Evolutionary conservation across 2,329 filamentous ascomycete species (phyloP), one percentile per base, ranked within the genome.

Genomic region (Exophiala aquamarina): DNA sequence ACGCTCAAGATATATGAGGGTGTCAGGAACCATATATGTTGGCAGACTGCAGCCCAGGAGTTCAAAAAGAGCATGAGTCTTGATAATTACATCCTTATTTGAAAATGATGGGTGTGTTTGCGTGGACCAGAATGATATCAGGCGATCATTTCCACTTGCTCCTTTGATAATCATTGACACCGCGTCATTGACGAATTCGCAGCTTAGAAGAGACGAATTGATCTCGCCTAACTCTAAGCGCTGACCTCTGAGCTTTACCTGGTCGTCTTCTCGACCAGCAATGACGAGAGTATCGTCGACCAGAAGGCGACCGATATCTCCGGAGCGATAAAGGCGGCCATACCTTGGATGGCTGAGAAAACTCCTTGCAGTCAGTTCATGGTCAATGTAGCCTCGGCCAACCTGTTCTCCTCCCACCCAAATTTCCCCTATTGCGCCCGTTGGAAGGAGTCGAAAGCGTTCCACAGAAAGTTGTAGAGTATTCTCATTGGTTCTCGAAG

Each of bases 351-450:
- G 86, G 1, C 81, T 55, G 38, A 92, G 73, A 49, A 95, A 88
- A 57, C 84, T 89, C 10, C 75, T 68, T 0, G 71, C 65, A 1
- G 85, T 89, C 32, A 87, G 67, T 3, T 77, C 73, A 0, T 80
- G 75, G 64, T 78, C 73, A 20, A 93, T 73, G 60, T 92, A 95
- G 1, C 88, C 89, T 31, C 77, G 74, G 33, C 75, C 80, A 4
- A 95, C 81, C 66, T 95, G 90, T 39, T 87, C 81, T 9, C 90
- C 91, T 11, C 89, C 89, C 63, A 95, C 93, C 60, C 87, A 94
- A 5, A 95, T 74, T 63, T 95, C 90, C 9, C 91, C 91, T 13
- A 89, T 72, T 53, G 81, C 86, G 3, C 89, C 89, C 5, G 79
- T 64, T 0, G 88, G 88, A 0, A 90, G 69, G 1, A 81, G 60